These are phyloP conservation scores for Metarhizium rileyi DNA, from an alignment of 2,329 filamentous ascomycete genomes.

Conservation along the genomic window DNA sequence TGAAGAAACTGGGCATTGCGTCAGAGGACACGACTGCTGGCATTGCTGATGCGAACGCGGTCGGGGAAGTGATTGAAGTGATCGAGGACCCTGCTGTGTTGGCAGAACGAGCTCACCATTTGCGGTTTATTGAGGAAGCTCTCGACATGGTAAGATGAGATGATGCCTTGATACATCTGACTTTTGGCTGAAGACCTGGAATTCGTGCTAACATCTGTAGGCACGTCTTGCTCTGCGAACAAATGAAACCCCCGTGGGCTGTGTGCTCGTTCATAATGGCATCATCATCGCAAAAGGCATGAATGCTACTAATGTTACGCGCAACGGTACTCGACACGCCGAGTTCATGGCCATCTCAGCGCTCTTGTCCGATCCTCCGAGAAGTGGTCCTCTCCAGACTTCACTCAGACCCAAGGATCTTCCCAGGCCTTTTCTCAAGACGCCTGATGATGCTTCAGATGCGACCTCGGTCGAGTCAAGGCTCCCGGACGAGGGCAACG, in stretches of 20 bases:
- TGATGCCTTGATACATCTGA: not conserved
- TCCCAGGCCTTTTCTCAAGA: not conserved
- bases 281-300: slow-evolving; percentile 80
- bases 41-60: not conserved
- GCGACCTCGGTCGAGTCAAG: slow-evolving; percentile 14
- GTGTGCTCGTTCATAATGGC: slow-evolving; percentile 76
- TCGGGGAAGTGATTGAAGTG: not conserved
- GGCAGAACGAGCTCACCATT: slow-evolving; percentile 24
- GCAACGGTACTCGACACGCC: slow-evolving; percentile 87
- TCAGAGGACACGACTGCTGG: not conserved
- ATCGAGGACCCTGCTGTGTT: slow-evolving; percentile 18
- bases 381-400: slow-evolving; percentile 19
- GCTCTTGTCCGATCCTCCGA: slow-evolving; percentile 34
- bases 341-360: slow-evolving; percentile 80
- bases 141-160: slow-evolving; percentile 68
- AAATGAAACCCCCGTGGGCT: slow-evolving; percentile 94
- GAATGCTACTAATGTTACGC: slow-evolving; percentile 91
- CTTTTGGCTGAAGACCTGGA: not conserved
- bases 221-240: slow-evolving; percentile 74
- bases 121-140: slow-evolving; percentile 71
- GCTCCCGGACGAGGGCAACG: slow-evolving; percentile 34
- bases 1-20: slow-evolving; percentile 14
- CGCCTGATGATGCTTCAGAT: slow-evolving; percentile 15
- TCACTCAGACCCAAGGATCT: slow-evolving; percentile 25
- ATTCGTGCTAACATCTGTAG: slow-evolving; percentile 30